These are phyloP conservation scores for Trichoderma hamatum DNA, from an alignment of 2,329 filamentous ascomycete species.

Conservation along the genomic window DNA sequence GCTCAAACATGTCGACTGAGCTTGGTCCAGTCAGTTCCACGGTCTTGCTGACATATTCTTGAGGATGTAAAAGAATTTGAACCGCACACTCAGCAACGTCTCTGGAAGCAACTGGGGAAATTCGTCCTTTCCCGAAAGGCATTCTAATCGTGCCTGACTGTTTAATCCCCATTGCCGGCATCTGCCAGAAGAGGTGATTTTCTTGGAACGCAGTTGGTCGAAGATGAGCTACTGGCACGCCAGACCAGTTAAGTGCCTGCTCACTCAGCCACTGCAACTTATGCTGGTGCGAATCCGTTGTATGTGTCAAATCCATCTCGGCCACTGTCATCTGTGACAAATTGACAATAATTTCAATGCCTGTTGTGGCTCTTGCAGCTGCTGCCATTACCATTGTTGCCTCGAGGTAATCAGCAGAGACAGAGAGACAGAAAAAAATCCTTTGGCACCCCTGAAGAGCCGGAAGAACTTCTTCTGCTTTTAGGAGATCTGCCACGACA, in stretches of 20 bases:
- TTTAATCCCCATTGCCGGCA: neutral
- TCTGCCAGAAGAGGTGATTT: neutral
- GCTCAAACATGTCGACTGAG: neutral
- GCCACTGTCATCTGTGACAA: conserved; percentile 6
- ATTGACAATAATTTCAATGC: neutral
- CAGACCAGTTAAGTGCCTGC: conserved; percentile 5
- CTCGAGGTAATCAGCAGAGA: conserved; percentile 1
- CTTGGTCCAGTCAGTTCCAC: conserved; percentile 1
- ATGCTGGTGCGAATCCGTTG: neutral
- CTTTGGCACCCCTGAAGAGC: neutral
- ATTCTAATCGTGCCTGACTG: neutral
- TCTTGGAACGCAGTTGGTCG: neutral
- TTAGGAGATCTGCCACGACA: neutral
- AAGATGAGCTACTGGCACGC: conserved; percentile 7
- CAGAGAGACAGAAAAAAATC: conserved; percentile 1
- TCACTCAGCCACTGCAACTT: conserved; percentile 6
- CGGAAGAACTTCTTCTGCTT: neutral
- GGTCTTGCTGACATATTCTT: neutral
- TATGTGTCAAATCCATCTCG: conserved; percentile 2
- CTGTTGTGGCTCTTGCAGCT: neutral
- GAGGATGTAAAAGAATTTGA: neutral
- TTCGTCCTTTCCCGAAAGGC: neutral
- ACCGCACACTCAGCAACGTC: neutral
- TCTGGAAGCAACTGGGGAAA: neutral
- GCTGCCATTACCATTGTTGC: conserved; percentile 9